Evolutionary conservation across 495 filamentous ascomycete genomes (phyloP).

Genomic region (Talaromyces adpressus): DNA sequence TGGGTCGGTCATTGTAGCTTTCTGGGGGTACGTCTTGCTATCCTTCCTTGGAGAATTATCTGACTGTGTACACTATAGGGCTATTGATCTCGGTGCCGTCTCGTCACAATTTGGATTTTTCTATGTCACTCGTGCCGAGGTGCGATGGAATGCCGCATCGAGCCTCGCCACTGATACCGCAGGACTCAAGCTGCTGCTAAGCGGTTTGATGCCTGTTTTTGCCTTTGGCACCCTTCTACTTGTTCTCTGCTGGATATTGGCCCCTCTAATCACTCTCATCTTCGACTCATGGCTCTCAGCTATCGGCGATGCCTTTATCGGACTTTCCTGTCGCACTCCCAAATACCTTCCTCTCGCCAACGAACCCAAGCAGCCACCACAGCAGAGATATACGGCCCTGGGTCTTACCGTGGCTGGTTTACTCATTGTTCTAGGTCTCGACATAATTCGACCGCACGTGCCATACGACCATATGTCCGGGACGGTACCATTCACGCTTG

Average conservation of each 20-base stretch:
- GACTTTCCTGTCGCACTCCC: not conserved
- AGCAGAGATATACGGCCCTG: not conserved
- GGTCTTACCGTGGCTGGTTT: slow-evolving; percentile 4
- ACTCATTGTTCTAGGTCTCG: not conserved
- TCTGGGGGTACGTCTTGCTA: not conserved
- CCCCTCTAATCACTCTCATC: slow-evolving; percentile 7
- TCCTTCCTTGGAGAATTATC: not conserved
- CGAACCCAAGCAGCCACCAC: slow-evolving; percentile 7
- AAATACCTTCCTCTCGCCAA: slow-evolving; percentile 7
- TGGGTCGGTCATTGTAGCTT: not conserved
- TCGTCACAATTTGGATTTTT: slow-evolving; percentile 20
- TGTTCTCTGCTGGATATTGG: slow-evolving; percentile 12
- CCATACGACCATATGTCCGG: slow-evolving; percentile 21
- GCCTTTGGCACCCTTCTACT: slow-evolving; percentile 11
- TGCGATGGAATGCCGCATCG: slow-evolving; percentile 20
- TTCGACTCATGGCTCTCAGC: slow-evolving; percentile 13
- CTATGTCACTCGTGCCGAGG: slow-evolving; percentile 19
- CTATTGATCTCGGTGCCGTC: slow-evolving; percentile 12
- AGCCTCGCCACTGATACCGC: slow-evolving; percentile 18
- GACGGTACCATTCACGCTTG: slow-evolving; percentile 18
- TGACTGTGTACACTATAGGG: slow-evolving; percentile 4
- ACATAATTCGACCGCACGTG: slow-evolving; percentile 16
- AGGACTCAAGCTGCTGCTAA: slow-evolving; percentile 18
- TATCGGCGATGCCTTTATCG: not conserved
- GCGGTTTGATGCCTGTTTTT: slow-evolving; percentile 17